Percentiles rank a stretch among this genome's conserved stretches.
These are phyloP conservation scores for Coemansia sp. DNA, from an alignment of 192 early-diverging fungal genomes.

Conservation along the genomic window DNA sequence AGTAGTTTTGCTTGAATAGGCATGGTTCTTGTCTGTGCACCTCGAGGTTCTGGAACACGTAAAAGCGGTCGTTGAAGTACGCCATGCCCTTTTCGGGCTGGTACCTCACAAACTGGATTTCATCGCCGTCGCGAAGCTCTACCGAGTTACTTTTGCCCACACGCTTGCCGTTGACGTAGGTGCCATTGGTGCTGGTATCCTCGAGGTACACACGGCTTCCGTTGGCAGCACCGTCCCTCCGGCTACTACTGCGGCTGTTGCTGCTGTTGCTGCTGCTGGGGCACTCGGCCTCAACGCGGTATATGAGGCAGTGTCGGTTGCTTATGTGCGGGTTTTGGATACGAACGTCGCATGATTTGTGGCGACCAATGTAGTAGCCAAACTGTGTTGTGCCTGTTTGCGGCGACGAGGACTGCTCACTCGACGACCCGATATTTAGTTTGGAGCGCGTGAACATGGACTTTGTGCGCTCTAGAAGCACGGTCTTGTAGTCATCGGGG, in stretches of 20 bases:
- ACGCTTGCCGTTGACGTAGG: slow-evolving; percentile 63
- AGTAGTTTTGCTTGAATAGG: slow-evolving; percentile 52
- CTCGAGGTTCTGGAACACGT: slow-evolving; percentile 46
- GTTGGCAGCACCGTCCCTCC: background rate
- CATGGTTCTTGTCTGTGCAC: slow-evolving; percentile 42
- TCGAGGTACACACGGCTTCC: slow-evolving; percentile 41
- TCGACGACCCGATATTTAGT: background rate
- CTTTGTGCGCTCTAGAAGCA: slow-evolving; percentile 46
- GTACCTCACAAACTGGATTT: slow-evolving; percentile 60
- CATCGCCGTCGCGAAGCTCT: slow-evolving; percentile 62
- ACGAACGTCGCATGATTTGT: slow-evolving; percentile 54
- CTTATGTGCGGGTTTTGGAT: slow-evolving; percentile 54
- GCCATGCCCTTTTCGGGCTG: slow-evolving; percentile 47
- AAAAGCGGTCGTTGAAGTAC: slow-evolving; percentile 51
- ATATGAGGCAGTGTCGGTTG: slow-evolving; percentile 58
- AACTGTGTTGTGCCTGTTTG: slow-evolving; percentile 22
- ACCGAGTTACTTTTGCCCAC: slow-evolving; percentile 55
- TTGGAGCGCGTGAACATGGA: background rate
- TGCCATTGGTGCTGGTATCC: slow-evolving; percentile 69
- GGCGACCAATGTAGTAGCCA: slow-evolving; percentile 55
- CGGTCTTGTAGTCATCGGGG: slow-evolving; percentile 51
- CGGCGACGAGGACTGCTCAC: slow-evolving; percentile 5
- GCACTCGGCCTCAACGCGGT: slow-evolving; percentile 35
- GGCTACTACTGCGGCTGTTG: background rate
- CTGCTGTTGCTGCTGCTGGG: background rate